These are phyloP conservation scores for Termitomyces sp. DNA, from an alignment of 768 basidiomycete genomes.

Conservation along the genomic window DNA sequence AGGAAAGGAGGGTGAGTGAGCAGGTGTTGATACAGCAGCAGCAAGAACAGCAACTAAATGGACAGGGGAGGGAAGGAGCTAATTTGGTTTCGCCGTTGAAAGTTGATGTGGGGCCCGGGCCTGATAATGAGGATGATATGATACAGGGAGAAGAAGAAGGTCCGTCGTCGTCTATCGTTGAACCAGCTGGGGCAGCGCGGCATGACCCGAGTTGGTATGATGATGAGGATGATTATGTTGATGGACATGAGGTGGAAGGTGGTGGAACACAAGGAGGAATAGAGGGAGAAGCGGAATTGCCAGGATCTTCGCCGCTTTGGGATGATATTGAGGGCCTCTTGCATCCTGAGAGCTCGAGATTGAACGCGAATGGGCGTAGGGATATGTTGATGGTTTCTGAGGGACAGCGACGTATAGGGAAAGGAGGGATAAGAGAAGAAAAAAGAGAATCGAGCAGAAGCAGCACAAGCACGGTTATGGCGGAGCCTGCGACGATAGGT, in stretches of 20 bases:
- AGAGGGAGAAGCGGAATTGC: not conserved
- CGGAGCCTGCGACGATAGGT: constrained; percentile 28
- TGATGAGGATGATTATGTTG: not conserved
- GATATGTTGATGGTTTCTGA: not conserved
- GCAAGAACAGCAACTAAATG: not conserved
- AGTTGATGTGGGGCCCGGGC: not conserved
- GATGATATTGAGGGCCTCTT: constrained; percentile 12
- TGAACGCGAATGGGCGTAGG: not conserved
- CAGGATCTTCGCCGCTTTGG: constrained; percentile 8
- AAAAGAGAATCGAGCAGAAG: constrained; percentile 38
- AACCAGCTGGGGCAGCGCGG: constrained; percentile 15
- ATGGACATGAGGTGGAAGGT: too few species aligned
- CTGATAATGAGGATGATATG: constrained; percentile 4
- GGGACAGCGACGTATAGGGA: too few species aligned
- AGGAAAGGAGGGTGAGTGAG: not conserved
- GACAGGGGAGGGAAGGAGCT: not conserved
- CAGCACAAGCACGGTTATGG: constrained; percentile 40
- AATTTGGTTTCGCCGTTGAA: constrained; percentile 22
- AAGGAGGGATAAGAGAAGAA: not conserved
- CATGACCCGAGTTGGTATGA: constrained; percentile 8
- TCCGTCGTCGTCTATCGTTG: constrained; percentile 14
- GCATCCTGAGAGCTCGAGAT: not conserved
- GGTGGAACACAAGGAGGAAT: not conserved
- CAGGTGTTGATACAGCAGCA: not conserved
- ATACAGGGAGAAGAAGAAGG: not conserved